These are phyloP conservation scores for Gypsophila paniculata DNA, from an alignment of 179 eudicot species.

Conservation along the genomic window DNA sequence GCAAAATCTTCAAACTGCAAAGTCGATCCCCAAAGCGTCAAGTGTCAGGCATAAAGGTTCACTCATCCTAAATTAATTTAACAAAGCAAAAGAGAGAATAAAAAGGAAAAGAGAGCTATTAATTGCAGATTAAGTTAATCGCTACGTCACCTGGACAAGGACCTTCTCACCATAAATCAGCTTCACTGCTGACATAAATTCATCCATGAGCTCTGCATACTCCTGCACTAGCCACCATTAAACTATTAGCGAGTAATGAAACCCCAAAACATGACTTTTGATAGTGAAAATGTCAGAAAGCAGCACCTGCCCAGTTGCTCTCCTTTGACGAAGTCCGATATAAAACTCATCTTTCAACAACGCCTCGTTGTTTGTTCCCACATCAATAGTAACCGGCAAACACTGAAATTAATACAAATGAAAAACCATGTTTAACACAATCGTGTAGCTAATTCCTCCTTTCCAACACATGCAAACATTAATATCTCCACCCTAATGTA, in stretches of 20 bases:
- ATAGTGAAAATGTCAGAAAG: slow-evolving; percentile 2
- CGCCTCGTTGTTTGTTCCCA: slow-evolving; percentile 80
- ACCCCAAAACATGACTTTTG: background rate
- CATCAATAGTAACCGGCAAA: slow-evolving; percentile 87
- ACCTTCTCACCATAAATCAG: slow-evolving; percentile 84
- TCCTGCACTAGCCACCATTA: slow-evolving; percentile 41
- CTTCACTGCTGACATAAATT: slow-evolving; percentile 84
- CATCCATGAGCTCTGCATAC: slow-evolving; percentile 79
- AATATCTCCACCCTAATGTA: background rate
- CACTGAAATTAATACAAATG: slow-evolving; percentile 40
- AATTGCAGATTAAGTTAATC: background rate
- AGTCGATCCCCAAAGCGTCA: background rate
- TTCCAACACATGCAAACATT: slow-evolving; percentile 1
- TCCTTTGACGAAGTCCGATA: slow-evolving; percentile 74
- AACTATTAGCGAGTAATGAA: background rate
- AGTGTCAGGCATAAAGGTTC: background rate
- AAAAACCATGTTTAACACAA: background rate
- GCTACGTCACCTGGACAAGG: slow-evolving; percentile 58
- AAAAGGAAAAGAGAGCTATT: background rate
- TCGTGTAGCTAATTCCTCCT: background rate
- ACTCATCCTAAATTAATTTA: background rate
- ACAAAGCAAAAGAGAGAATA: background rate
- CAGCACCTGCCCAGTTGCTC: slow-evolving; percentile 81
- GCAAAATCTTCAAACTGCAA: slow-evolving; percentile 93
- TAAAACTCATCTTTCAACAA: slow-evolving; percentile 77